Evolutionary conservation across 371 early-diverging fungal species (phyloP), one percentile per base, ranked within the genome.

Genomic region (Haplosporangium sp.): DNA sequence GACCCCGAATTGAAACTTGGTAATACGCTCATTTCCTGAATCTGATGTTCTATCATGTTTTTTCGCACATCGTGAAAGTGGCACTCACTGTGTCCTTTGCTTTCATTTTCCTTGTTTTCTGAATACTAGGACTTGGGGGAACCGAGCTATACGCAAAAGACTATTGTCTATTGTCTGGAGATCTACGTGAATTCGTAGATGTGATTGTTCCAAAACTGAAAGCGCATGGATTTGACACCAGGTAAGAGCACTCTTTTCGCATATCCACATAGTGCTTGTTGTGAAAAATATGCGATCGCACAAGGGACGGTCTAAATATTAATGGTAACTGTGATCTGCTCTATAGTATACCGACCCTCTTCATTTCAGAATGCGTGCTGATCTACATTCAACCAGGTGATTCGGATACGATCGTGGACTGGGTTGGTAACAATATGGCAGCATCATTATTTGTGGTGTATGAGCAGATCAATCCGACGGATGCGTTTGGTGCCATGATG

Each of bases 401-500:
- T 60, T 87, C 94, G 1, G 87, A 91, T 54, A 41, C 62, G 9
- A 92, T 97, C 41, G 63, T 98, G 5, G 69, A 85, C 42, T 93
- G 94, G 93, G 86, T 92, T 56, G 88, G 92, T 0, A 63, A 73
- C 1, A 63, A 75, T 20, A 73, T 88, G 70, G 64, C 51, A 3
- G 68, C 85, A 6, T 83, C 91, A 11, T 71, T 89, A 40, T 92
- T 96, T 74, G 81, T 92, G 12, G 82, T 92, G 1, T 98, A 96
- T 76, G 98, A 98, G 65, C 97, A 95, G 81, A 95, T 97, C 55
- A 72, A 86, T 21, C 98, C 98, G 0, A 80, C 90, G 50, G 97
- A 98, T 77, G 84, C 93, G 0, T 98, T 98, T 86, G 98, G 98
- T 0, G 80, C 86, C 55, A 90, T 91, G 84, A 98, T 98, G 98